phyloP scores from a whole-genome alignment of 805 yeast genomes.

The Candida golubevii region DNA sequence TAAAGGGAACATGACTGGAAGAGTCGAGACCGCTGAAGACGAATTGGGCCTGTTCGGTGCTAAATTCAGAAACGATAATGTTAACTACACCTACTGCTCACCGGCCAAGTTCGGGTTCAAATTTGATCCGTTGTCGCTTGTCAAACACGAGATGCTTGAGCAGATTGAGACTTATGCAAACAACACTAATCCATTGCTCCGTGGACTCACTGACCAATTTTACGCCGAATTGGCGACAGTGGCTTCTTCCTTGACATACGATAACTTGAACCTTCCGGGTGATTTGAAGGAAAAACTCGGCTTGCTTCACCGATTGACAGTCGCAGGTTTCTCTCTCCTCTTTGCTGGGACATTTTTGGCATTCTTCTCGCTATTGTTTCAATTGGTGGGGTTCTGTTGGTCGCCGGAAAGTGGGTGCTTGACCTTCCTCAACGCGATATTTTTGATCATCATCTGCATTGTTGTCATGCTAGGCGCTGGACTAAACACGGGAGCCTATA shows the following conservation, averaged over 20 bases:
- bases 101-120: slow-evolving; percentile 51
- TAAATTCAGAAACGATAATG: slow-evolving; percentile 25
- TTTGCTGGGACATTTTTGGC: slow-evolving; percentile 28
- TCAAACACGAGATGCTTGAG: slow-evolving; percentile 32
- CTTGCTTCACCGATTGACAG: slow-evolving; percentile 44
- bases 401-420: slow-evolving; percentile 43
- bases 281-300: slow-evolving; percentile 44
- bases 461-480: slow-evolving; percentile 45
- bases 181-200: slow-evolving; percentile 18
- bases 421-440: slow-evolving; percentile 42
- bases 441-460: slow-evolving; percentile 44
- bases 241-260: slow-evolving; percentile 19
- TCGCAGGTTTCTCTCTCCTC: slow-evolving; percentile 51
- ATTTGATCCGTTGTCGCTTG: slow-evolving; percentile 47
- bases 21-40: slow-evolving; percentile 1
- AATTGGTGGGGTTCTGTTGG: slow-evolving; percentile 36
- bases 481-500: slow-evolving; percentile 60
- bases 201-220: slow-evolving; percentile 8
- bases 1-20: slow-evolving; percentile 23
- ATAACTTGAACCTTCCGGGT: slow-evolving; percentile 49
- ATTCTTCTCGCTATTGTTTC: slow-evolving; percentile 49
- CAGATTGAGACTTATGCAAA: slow-evolving; percentile 20
- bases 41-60: slow-evolving; percentile 13
- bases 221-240: slow-evolving; percentile 10
- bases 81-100: slow-evolving; percentile 48